Percentiles rank a stretch among this genome's conserved stretches.
These are phyloP conservation scores for Coemansia sp. DNA, from an alignment of 192 early-diverging fungal species.

Conservation along the genomic window DNA sequence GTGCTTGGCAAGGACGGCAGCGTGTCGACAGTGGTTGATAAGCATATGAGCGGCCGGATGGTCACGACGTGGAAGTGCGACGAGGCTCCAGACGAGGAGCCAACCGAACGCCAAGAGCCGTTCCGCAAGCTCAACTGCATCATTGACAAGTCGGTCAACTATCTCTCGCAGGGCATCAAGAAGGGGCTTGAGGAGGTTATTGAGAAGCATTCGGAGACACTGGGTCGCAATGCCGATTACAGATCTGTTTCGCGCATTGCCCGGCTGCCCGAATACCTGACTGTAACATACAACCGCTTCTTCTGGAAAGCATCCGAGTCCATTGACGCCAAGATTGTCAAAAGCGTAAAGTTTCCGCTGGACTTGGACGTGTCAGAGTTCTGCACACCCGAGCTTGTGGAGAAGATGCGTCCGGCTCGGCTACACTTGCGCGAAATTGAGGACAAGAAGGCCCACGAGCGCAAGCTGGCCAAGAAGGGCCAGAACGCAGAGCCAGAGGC, in stretches of 20 bases:
- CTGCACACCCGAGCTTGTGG: constrained; percentile 79
- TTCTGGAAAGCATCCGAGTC: constrained; percentile 87
- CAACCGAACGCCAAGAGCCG: constrained; percentile 60
- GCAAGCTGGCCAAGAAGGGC: constrained; percentile 42
- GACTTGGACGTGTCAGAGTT: constrained; percentile 86
- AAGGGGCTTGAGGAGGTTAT: constrained; percentile 77
- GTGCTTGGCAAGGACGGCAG: background rate
- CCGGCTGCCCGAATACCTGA: constrained; percentile 85
- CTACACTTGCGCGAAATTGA: constrained; percentile 69
- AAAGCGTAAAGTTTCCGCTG: constrained; percentile 92
- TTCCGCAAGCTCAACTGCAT: constrained; percentile 79
- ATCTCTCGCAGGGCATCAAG: constrained; percentile 38
- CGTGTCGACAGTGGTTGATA: constrained; percentile 56
- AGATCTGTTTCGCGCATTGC: constrained; percentile 71
- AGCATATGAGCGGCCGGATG: constrained; percentile 78
- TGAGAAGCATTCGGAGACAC: constrained; percentile 84
- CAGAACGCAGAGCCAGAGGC: background rate
- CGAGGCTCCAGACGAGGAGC: constrained; percentile 76
- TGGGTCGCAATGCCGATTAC: constrained; percentile 80
- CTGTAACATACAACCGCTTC: constrained; percentile 90
- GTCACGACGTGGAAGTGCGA: constrained; percentile 53
- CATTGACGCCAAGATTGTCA: constrained; percentile 89
- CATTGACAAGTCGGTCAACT: constrained; percentile 58
- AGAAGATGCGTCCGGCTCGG: constrained; percentile 68
- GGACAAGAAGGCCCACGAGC: constrained; percentile 61